Base-by-base conservation (phyloP, 768 basidiomycete genomes). In the Kwoniella mangroviensis region DNA sequence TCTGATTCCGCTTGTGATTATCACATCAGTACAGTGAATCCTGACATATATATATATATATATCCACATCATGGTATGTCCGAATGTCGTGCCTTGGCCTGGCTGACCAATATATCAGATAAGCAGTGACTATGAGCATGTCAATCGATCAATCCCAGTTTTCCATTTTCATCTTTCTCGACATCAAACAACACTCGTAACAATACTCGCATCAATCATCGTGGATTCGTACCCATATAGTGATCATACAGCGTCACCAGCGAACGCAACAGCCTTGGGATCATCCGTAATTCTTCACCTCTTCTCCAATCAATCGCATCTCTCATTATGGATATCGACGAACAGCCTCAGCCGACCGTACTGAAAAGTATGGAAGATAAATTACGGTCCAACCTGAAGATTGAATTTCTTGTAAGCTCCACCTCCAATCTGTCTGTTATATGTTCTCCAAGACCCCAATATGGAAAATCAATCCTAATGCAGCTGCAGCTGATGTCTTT, bases 331-430 rank as follows among this genome's bases (percentile, higher is more conserved):
- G 62, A 63, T 43, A 56, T 63, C 15, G 68, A 63, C 24, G 68
- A 69, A 52, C 56, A 57, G 43, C 42, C 51, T 7, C 19, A 53
- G 24, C 21, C 17, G 24, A 43, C 64, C 2, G 56, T 75, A 21
- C 63, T 67, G 17, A 24, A 69, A 56, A 52, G 58, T 59, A 78
- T 80, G 68, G 76, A 80, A 56, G 60, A 66, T 24, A 78, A 78
- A 49, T 65, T 80, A 2, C 51, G 75, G 53, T 70, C 73, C 2
- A 66, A 55, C 2, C 41, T 80, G 43, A 68, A 71, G 22, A 65
- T 80, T 7, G 75, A 76, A n/a, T 70, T 76, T 55, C 67, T 80
- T 26, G 79, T 80, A 22, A 60, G 76, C 72, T 24, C 22, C 4
- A 41, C 19, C 19, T 17, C 13, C 45, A 15, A 4, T 5, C 10